phyloP scores from a whole-genome alignment of 805 yeast genomes.

The Metschnikowia hibisci region DNA sequence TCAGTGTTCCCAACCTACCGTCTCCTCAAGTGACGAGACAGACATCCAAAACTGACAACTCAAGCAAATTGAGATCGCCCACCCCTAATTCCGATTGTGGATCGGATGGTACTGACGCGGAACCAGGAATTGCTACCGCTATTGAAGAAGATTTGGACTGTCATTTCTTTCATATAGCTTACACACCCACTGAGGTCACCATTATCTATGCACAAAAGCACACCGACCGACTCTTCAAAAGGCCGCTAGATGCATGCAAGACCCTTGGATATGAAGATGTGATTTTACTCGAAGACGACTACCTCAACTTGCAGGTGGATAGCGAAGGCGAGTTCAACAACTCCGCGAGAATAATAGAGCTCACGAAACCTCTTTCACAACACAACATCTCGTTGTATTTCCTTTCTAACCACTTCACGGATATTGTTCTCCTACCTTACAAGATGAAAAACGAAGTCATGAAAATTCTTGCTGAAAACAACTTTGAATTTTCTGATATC shows the following conservation, averaged over 20 bases:
- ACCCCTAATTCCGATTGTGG: constrained; percentile 8
- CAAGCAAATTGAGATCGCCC: constrained; percentile 23
- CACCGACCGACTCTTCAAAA: constrained; percentile 36
- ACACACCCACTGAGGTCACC: constrained; percentile 61
- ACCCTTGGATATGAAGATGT: constrained; percentile 33
- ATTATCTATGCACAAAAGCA: constrained; percentile 46
- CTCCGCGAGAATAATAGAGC: constrained; percentile 46
- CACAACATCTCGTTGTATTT: constrained; percentile 58
- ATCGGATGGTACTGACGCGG: constrained; percentile 3
- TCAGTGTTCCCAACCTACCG: not conserved
- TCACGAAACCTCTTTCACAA: constrained; percentile 56
- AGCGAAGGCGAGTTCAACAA: constrained; percentile 56
- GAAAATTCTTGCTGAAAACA: constrained; percentile 38
- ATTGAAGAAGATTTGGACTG: not conserved
- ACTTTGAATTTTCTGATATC: constrained; percentile 43
- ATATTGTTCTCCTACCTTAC: constrained; percentile 57
- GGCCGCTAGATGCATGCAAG: constrained; percentile 34
- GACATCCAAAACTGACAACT: constrained; percentile 23
- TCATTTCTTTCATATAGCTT: constrained; percentile 54
- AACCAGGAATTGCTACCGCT: not conserved
- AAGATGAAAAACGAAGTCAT: constrained; percentile 43
- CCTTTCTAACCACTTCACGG: constrained; percentile 59
- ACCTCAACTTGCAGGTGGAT: constrained; percentile 54
- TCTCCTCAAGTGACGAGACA: constrained; percentile 2
- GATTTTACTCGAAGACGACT: constrained; percentile 40